A percentile compares a stretch with the other conserved stretches of the same genome.
These are phyloP conservation scores for Setomelanomma holmii DNA, from an alignment of 2,329 filamentous ascomycete species.

Conservation along the genomic window DNA sequence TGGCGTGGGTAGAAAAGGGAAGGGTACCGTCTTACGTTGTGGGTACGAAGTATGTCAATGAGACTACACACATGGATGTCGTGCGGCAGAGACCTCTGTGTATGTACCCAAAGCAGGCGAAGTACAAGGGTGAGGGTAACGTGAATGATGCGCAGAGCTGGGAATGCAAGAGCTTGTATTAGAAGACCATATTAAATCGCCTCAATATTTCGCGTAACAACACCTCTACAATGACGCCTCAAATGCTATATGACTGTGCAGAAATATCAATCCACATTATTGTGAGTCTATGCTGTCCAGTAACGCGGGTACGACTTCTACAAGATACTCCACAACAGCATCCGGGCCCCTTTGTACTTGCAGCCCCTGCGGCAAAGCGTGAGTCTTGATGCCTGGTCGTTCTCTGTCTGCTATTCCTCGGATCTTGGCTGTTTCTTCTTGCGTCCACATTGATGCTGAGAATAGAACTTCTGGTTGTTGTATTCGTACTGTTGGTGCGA, in stretches of 20 bases:
- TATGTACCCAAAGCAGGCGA: constrained; percentile 43
- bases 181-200: neutral
- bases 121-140: constrained; percentile 39
- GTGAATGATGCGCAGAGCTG: constrained; percentile 32
- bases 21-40: constrained; percentile 49
- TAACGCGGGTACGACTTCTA: constrained; percentile 50
- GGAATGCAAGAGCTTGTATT: constrained; percentile 35
- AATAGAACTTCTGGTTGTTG: constrained; percentile 65
- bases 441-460: constrained; percentile 67
- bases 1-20: constrained; percentile 54
- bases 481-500: constrained; percentile 60
- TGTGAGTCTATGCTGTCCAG: constrained; percentile 19
- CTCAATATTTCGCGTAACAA: too few relatives aligned
- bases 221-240: neutral
- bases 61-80: constrained; percentile 25
- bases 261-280: too few relatives aligned
- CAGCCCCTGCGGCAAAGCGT: constrained; percentile 62
- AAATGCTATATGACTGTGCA: neutral
- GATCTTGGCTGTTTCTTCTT: constrained; percentile 58
- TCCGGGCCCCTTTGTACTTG: constrained; percentile 63
- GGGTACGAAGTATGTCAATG: constrained; percentile 38
- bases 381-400: constrained; percentile 58
- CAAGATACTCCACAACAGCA: constrained; percentile 62
- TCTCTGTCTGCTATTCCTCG: constrained; percentile 53
- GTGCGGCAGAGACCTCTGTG: constrained; percentile 43